phyloP scores from a whole-genome alignment of 441 rosid genomes.

The Erysimum pusillum region DNA sequence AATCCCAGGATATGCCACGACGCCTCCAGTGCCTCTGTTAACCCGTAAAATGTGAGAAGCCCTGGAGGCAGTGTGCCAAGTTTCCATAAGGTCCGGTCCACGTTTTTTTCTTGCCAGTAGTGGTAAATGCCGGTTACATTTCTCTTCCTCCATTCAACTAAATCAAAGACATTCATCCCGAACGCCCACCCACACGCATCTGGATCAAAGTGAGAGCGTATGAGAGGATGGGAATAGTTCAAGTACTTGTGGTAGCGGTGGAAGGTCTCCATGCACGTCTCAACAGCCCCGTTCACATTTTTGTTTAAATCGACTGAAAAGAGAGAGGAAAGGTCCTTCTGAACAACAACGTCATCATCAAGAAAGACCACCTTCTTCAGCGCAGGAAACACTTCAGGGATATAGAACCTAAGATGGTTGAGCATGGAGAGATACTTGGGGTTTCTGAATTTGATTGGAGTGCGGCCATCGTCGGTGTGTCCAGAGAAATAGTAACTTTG shows the following conservation, averaged over 20 bases:
- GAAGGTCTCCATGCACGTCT: slow-evolving; percentile 97
- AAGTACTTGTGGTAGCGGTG: slow-evolving; percentile 81
- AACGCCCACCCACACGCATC: slow-evolving; percentile 99
- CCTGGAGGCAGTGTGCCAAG: slow-evolving; percentile 98
- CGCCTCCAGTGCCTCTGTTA: slow-evolving; percentile 81
- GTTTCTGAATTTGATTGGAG: slow-evolving; percentile 92
- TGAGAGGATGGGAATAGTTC: slow-evolving; percentile 84
- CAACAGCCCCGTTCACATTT: slow-evolving; percentile 95
- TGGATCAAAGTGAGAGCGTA: slow-evolving; percentile 85
- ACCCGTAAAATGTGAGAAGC: slow-evolving; percentile 84
- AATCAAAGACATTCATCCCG: slow-evolving; percentile 94
- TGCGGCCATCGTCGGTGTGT: slow-evolving; percentile 68
- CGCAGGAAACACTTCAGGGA: slow-evolving; percentile 89
- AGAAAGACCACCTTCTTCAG: slow-evolving; percentile 84
- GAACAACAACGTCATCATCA: slow-evolving; percentile 93
- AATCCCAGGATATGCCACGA: slow-evolving; percentile 91
- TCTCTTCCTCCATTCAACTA: slow-evolving; percentile 90
- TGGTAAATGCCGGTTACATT: slow-evolving; percentile 91
- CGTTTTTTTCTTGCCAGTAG: slow-evolving; percentile 94
- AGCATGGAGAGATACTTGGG: slow-evolving; percentile 94
- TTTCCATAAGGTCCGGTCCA: slow-evolving; percentile 90
- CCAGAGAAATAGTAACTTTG: slow-evolving; percentile 96
- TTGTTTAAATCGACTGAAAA: slow-evolving; percentile 69
- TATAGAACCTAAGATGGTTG: slow-evolving; percentile 86
- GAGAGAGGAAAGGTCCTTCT: slow-evolving; percentile 74